Evolutionary conservation across 2,329 filamentous ascomycete species (phyloP).

Genomic region (Stachybotrys chlorohalonatus): DNA sequence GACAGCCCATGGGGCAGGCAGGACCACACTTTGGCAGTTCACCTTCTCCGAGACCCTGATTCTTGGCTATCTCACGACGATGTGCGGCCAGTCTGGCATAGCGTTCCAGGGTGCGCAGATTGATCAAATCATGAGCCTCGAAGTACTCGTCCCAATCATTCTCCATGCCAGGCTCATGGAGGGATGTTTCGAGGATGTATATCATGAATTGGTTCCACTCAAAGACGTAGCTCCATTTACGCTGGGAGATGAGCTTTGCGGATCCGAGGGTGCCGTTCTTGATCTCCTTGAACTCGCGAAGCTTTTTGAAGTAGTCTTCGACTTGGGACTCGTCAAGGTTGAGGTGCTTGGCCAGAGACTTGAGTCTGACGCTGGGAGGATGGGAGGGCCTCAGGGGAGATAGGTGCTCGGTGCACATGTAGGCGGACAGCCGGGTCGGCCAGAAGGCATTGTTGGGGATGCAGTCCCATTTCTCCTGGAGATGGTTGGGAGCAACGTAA

Average conservation of each 20-base stretch:
- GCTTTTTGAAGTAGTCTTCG: conserved; percentile 3
- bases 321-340: conserved; percentile 5
- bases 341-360: conserved; percentile 4
- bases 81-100: conserved; percentile 14
- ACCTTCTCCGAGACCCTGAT: conserved; percentile 3
- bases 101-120: conserved; percentile 13
- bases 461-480: neutral
- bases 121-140: conserved; percentile 5
- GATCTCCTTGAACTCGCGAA: conserved; percentile 1
- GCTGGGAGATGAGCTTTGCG: conserved; percentile 1
- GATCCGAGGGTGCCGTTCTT: conserved; percentile 9
- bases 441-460: neutral
- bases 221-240: conserved; percentile 8
- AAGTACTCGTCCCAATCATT: conserved; percentile 13
- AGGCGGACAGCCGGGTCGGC: neutral
- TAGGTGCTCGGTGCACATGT: neutral
- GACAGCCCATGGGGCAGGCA: conserved; percentile 8
- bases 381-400: neutral
- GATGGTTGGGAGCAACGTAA: neutral
- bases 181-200: neutral
- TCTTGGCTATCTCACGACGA: conserved; percentile 7
- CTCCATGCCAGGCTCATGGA: conserved; percentile 1
- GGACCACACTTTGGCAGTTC: conserved; percentile 1
- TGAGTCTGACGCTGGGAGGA: neutral
- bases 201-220: neutral